Evolutionary conservation across 176 grass and related monocot species (phyloP).

Genomic region (Carex myosuroides): DNA sequence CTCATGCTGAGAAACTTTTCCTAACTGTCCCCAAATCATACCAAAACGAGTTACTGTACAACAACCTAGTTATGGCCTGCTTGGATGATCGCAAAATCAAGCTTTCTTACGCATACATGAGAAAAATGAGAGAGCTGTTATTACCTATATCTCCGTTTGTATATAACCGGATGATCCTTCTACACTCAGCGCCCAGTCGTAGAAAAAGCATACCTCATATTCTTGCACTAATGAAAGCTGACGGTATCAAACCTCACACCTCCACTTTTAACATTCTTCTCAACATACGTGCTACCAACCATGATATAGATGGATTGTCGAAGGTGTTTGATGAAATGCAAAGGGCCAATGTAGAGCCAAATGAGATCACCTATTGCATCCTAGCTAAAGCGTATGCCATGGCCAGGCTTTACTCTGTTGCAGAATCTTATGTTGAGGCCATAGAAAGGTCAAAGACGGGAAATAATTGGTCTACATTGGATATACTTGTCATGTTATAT

Average conservation of each 20-base stretch:
- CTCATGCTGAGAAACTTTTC: constrained; percentile 73
- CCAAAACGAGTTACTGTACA: constrained; percentile 87
- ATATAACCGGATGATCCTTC: constrained; percentile 84
- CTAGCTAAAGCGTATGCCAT: constrained; percentile 79
- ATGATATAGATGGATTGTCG: constrained; percentile 72
- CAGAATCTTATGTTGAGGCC: constrained; percentile 71
- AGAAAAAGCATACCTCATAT: constrained; percentile 71
- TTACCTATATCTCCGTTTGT: constrained; percentile 57
- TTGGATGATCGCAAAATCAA: constrained; percentile 63
- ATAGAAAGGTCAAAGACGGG: constrained; percentile 63
- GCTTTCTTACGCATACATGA: constrained; percentile 87
- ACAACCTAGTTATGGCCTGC: constrained; percentile 76
- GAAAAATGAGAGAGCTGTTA: constrained; percentile 73
- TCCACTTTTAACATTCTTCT: constrained; percentile 92
- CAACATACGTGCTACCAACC: constrained; percentile 83
- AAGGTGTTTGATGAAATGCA: constrained; percentile 81
- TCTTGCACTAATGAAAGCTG: constrained; percentile 77
- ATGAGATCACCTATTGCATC: constrained; percentile 90
- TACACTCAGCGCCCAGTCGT: constrained; percentile 62
- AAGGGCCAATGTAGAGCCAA: constrained; percentile 66
- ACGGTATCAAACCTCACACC: constrained; percentile 46
- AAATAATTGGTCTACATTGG: constrained; percentile 87
- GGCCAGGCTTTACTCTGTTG: constrained; percentile 70
- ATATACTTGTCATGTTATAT: constrained; percentile 81
- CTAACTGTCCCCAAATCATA: constrained; percentile 49